These are phyloP conservation scores for Sporothrix euskadiensis DNA, from an alignment of 2,329 filamentous ascomycete genomes.

Conservation along the genomic window DNA sequence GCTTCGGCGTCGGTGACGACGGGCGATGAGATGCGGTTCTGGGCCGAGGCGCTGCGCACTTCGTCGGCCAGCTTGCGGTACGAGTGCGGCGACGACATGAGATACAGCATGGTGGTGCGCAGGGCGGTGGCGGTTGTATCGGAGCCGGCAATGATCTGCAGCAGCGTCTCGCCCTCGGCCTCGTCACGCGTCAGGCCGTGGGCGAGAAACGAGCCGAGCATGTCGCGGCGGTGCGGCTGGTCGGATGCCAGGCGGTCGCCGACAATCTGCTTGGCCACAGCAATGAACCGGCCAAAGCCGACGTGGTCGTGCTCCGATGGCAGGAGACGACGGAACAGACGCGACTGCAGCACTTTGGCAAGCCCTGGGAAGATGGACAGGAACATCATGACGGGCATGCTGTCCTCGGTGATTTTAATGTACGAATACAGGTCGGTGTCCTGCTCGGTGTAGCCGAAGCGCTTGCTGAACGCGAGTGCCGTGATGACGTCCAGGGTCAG, in stretches of 20 bases:
- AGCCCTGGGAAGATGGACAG: slow-evolving; percentile 46
- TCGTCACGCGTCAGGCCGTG: slow-evolving; percentile 44
- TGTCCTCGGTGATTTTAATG: slow-evolving; percentile 42
- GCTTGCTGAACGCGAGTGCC: slow-evolving; percentile 51
- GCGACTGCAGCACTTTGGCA: slow-evolving; percentile 46
- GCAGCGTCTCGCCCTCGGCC: slow-evolving; percentile 48
- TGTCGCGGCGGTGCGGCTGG: slow-evolving; percentile 38
- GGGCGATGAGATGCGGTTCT: slow-evolving; percentile 38
- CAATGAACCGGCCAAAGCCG: slow-evolving; percentile 45
- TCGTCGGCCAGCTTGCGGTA: slow-evolving; percentile 38
- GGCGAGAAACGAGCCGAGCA: slow-evolving; percentile 46
- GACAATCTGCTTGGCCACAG: slow-evolving; percentile 33
- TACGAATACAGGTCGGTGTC: slow-evolving; percentile 51
- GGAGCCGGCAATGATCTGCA: slow-evolving; percentile 41
- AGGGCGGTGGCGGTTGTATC: slow-evolving; percentile 39
- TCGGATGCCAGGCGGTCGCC: slow-evolving; percentile 24
- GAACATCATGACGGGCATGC: slow-evolving; percentile 41
- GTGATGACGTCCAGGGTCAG: slow-evolving; percentile 59
- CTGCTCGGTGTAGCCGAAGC: slow-evolving; percentile 49
- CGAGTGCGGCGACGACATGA: slow-evolving; percentile 34
- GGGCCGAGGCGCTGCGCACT: slow-evolving; percentile 40
- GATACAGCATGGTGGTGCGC: slow-evolving; percentile 36
- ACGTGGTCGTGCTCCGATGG: slow-evolving; percentile 45
- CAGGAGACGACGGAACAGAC: slow-evolving; percentile 44
- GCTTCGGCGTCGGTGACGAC: slow-evolving; percentile 42